Percentiles rank a stretch among this genome's conserved stretches.
Evolutionary conservation across 345 rosid genomes (phyloP).

Genomic region (Acer saccharum): DNA sequence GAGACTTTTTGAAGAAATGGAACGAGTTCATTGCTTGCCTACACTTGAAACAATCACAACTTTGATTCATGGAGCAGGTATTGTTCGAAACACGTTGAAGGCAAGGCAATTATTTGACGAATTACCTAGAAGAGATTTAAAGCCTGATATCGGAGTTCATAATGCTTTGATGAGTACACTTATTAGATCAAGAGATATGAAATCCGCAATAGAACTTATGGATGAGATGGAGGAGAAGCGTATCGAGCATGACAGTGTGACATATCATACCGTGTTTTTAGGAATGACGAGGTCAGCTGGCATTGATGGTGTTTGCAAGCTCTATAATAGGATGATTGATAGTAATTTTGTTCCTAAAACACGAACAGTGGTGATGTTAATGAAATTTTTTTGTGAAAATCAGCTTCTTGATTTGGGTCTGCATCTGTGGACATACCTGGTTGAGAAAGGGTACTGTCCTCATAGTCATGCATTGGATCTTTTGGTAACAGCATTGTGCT

Average conservation of each 20-base stretch:
- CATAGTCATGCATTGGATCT: slow-evolving; percentile 80
- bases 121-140: slow-evolving; percentile 50
- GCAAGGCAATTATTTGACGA: slow-evolving; percentile 77
- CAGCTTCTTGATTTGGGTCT: slow-evolving; percentile 56
- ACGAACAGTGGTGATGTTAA: slow-evolving; percentile 75
- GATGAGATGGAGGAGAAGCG: slow-evolving; percentile 71
- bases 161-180: slow-evolving; percentile 75
- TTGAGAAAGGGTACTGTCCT: slow-evolving; percentile 75
- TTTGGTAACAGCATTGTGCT: slow-evolving; percentile 68
- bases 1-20: slow-evolving; percentile 81
- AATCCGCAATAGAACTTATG: slow-evolving; percentile 60
- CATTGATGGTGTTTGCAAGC: slow-evolving; percentile 49
- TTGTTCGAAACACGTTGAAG: slow-evolving; percentile 50
- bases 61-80: slow-evolving; percentile 80
- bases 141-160: slow-evolving; percentile 64
- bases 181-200: slow-evolving; percentile 48
- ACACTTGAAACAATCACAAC: slow-evolving; percentile 73
- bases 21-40: slow-evolving; percentile 35
- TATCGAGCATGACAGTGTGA: slow-evolving; percentile 57
- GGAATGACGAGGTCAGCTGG: slow-evolving; percentile 71
- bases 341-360: slow-evolving; percentile 63
- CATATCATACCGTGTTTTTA: slow-evolving; percentile 64
- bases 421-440: slow-evolving; percentile 59
- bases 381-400: slow-evolving; percentile 72
- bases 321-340: slow-evolving; percentile 56